Evolutionary conservation across 495 filamentous ascomycete genomes (phyloP).

Genomic region (Talaromyces adpressus): DNA sequence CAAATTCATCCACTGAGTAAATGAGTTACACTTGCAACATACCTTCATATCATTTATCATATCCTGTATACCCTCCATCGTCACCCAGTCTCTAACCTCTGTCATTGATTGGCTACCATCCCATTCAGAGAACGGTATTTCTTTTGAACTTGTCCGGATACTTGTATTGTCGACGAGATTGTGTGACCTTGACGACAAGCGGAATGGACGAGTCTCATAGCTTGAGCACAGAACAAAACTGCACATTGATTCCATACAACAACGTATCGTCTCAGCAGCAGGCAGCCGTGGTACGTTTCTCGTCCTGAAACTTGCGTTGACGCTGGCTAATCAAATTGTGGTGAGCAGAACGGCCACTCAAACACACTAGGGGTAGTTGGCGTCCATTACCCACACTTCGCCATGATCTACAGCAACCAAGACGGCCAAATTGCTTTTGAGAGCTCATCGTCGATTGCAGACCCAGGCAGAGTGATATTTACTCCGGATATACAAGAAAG

Average conservation of each 20-base stretch:
- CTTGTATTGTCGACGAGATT: background rate
- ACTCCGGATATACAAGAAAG: slow-evolving; percentile 31
- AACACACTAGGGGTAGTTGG: slow-evolving; percentile 9
- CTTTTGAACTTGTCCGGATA: background rate
- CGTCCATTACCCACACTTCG: slow-evolving; percentile 30
- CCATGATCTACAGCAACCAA: slow-evolving; percentile 33
- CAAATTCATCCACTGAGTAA: background rate
- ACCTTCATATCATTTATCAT: background rate
- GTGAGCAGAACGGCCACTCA: slow-evolving; percentile 8
- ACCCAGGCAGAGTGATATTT: slow-evolving; percentile 30
- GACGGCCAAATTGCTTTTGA: slow-evolving; percentile 28
- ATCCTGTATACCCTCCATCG: background rate
- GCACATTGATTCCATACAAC: slow-evolving; percentile 4
- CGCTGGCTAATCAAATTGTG: slow-evolving; percentile 13
- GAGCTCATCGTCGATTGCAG: slow-evolving; percentile 29
- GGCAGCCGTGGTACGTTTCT: slow-evolving; percentile 4
- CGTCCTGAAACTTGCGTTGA: background rate
- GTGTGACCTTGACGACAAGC: background rate
- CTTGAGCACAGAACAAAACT: background rate
- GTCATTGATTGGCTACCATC: background rate
- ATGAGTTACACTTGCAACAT: background rate
- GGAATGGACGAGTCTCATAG: slow-evolving; percentile 1
- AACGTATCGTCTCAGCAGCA: slow-evolving; percentile 4
- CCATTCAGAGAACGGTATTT: background rate
- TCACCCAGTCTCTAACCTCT: background rate